These are phyloP conservation scores for Fusarium setosum DNA, from an alignment of 2,329 filamentous ascomycete genomes.

Conservation along the genomic window DNA sequence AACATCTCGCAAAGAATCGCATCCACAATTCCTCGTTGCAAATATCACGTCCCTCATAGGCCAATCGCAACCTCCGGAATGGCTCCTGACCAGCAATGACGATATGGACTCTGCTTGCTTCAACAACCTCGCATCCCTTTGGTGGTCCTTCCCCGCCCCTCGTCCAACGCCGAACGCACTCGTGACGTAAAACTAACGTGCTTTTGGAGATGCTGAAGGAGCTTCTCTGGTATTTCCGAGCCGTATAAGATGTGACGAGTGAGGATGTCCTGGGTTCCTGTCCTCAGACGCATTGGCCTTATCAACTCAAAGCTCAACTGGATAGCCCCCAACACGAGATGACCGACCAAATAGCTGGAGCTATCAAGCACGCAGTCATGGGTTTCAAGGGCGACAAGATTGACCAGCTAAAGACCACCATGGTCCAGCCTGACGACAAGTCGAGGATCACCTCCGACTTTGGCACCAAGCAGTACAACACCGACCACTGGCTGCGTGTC, in stretches of 20 bases:
- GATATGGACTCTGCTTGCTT: neutral
- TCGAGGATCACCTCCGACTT: constrained; percentile 79
- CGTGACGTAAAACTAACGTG: constrained; percentile 40
- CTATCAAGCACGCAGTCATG: constrained; percentile 54
- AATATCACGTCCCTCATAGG: constrained; percentile 14
- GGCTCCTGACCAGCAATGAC: constrained; percentile 22
- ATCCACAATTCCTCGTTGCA: neutral
- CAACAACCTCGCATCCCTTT: neutral
- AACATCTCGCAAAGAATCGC: neutral
- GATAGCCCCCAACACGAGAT: constrained; percentile 21
- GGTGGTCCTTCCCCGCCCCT: constrained; percentile 8
- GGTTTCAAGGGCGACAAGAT: constrained; percentile 64
- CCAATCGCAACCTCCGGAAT: neutral
- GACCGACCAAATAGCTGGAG: constrained; percentile 44
- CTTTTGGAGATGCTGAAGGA: neutral
- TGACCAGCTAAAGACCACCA: constrained; percentile 69
- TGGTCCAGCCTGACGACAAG: constrained; percentile 67
- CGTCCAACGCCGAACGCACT: neutral
- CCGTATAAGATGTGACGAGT: neutral
- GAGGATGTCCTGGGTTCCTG: neutral
- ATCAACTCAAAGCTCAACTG: neutral
- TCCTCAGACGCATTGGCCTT: neutral
- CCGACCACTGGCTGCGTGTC: constrained; percentile 82
- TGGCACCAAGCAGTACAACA: constrained; percentile 78
- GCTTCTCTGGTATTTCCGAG: neutral